Base-by-base conservation (phyloP, 176 grass and related monocot genomes). In the Echinochloa phyllopogon region DNA sequence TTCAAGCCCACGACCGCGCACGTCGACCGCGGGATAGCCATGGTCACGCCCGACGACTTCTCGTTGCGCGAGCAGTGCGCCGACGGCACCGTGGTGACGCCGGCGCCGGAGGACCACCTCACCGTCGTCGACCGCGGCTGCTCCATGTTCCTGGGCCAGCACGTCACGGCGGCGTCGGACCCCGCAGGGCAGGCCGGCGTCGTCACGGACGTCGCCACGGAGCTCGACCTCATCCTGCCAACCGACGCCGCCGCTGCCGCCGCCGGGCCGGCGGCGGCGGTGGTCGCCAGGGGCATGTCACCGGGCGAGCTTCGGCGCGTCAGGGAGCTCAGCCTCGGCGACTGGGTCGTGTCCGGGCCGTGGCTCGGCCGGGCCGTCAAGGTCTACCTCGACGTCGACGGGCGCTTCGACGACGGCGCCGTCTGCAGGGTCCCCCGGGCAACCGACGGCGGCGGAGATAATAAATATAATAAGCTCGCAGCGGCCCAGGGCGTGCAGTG, bases 351-450 rank as follows among this genome's bases (percentile, higher is more conserved):
- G 49, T 55, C 49, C 1, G 72, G 72, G 17, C 5, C 72, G 15
- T 75, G 72, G 50, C 29, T 75, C 7, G 72, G 72, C 49, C 18
- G 16, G 8, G 73, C 57, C 33, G 4, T 13, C 33, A 17, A 20
- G 15, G 29, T 75, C 50, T 51, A 17, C 27, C 73, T 75, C 13
- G 10, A 39, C 33, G 72, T n/a, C 49, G 72, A 75, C 29, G 50
- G 55, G 44, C 42, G n/a, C 79, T 72, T 72, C 69, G 13, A 72
- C 9, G 69, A 72, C 43, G 43, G 69, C 13, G 69, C 43, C 69
- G 42, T 49, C 2, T 72, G 43, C 69, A 49, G 12, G 43, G n/a
- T 72, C n/a, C 0, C 69, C 6, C 6, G 13, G 1, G 24, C 29
- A 33, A 33, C 29, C 29, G 29, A 33, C 29, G 29, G 29, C 29